Evolutionary conservation across 108 stramenopile species (phyloP).

Genomic region (Cyclotella baltica): DNA sequence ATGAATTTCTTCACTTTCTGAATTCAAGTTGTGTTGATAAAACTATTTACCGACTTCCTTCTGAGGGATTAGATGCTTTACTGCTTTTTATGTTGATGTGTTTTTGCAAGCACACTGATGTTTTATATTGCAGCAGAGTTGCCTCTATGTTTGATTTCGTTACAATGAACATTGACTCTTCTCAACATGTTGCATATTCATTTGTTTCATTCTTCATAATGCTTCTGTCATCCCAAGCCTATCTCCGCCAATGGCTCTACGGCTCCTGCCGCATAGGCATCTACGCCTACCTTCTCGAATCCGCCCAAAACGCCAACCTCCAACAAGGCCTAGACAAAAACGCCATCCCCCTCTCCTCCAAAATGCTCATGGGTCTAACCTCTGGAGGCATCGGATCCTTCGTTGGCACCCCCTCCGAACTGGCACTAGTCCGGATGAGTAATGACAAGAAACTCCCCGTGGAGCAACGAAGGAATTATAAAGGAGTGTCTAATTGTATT

Average conservation of each 20-base stretch:
- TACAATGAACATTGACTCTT: too few relatives aligned
- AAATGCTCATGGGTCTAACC: conserved; percentile 71
- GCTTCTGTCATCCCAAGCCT: conserved; percentile 35
- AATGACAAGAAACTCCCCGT: conserved; percentile 72
- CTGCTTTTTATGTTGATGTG: background rate
- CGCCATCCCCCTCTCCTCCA: conserved; percentile 61
- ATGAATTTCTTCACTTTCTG: conserved; percentile 33
- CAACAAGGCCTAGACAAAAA: conserved; percentile 65
- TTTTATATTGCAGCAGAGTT: too few relatives aligned
- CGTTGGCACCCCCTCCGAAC: conserved; percentile 74
- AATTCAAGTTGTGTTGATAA: conserved; percentile 12
- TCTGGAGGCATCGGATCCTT: conserved; percentile 77
- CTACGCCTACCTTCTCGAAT: conserved; percentile 72
- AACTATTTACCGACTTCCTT: conserved; percentile 38
- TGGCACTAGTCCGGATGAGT: conserved; percentile 77
- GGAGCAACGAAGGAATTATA: conserved; percentile 69
- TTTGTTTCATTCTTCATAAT: background rate
- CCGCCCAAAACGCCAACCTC: conserved; percentile 62
- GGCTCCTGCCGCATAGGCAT: conserved; percentile 79
- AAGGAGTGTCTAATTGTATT: conserved; percentile 69
- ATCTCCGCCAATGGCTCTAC: conserved; percentile 79
- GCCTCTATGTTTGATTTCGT: too few relatives aligned
- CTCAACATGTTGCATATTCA: too few relatives aligned
- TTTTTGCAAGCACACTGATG: too few relatives aligned
- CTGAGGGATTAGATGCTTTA: conserved; percentile 21